Conservation (phyloP, 2,329 filamentous ascomycete species). For the Zymoseptoria brevis region DNA sequence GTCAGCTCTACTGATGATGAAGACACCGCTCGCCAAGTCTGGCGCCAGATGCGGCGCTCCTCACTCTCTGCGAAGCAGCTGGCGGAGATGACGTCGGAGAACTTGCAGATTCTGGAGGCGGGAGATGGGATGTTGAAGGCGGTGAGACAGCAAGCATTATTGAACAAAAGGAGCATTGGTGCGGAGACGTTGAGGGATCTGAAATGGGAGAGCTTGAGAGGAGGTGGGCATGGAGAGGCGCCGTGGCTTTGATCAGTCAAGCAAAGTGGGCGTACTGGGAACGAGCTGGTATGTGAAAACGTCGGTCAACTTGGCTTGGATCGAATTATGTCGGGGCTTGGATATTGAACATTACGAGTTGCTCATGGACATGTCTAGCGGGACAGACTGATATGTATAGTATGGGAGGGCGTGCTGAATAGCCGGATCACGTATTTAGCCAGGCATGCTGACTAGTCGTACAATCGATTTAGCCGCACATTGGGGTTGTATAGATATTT, state of each 20-base stretch:
- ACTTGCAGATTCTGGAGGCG: constrained; percentile 19
- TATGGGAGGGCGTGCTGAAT: too few species aligned
- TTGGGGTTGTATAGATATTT: too few species aligned
- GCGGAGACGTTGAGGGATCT: constrained; percentile 34
- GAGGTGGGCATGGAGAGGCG: constrained; percentile 11
- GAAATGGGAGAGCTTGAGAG: constrained; percentile 23
- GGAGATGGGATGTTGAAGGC: constrained; percentile 21
- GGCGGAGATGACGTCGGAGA: constrained; percentile 16
- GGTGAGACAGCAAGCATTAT: constrained; percentile 28
- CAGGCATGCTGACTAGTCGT: too few species aligned
- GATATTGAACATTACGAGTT: too few species aligned
- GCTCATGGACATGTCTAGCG: too few species aligned
- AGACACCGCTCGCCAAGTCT: constrained; percentile 31
- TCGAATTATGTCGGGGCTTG: too few species aligned
- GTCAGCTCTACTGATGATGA: constrained; percentile 4
- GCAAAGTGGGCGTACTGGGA: not conserved
- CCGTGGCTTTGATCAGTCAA: constrained; percentile 18
- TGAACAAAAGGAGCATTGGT: constrained; percentile 35
- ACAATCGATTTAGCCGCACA: too few species aligned
- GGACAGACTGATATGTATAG: too few species aligned
- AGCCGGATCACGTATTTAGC: too few species aligned
- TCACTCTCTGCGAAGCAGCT: constrained; percentile 22
- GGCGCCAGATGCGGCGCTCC: constrained; percentile 32
- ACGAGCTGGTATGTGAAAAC: not conserved
- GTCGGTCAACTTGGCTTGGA: too few species aligned